Conservation (phyloP, 208 protist genomes). For the Trypanosoma platydactyli region DNA sequence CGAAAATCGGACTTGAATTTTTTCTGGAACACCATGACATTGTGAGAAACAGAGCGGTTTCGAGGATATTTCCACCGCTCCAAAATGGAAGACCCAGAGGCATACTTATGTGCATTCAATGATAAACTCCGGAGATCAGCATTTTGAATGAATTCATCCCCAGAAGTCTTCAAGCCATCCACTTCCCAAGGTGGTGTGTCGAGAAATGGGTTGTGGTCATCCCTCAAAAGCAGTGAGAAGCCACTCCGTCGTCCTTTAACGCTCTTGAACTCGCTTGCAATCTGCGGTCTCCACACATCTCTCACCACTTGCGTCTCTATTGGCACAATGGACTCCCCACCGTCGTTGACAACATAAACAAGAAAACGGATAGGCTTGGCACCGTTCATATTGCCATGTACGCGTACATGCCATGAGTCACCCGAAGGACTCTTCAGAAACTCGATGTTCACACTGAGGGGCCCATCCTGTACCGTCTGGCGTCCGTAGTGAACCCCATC, state of each 20-base stretch:
- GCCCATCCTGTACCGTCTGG: constrained; percentile 66
- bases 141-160: constrained; percentile 34
- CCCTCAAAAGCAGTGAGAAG: constrained; percentile 57
- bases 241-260: constrained; percentile 29
- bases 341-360: constrained; percentile 66
- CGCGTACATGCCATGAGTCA: constrained; percentile 76
- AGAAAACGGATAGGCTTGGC: constrained; percentile 48
- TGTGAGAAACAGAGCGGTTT: constrained; percentile 29
- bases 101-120: constrained; percentile 44
- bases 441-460: constrained; percentile 55
- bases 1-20: constrained; percentile 69
- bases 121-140: constrained; percentile 60
- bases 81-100: constrained; percentile 21
- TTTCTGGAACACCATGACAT: constrained; percentile 76
- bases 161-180: constrained; percentile 36
- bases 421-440: constrained; percentile 83
- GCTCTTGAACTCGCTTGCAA: constrained; percentile 49
- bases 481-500: constrained; percentile 82
- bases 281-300: constrained; percentile 54
- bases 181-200: constrained; percentile 64
- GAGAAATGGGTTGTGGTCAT: constrained; percentile 65
- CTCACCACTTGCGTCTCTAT: constrained; percentile 19
- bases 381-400: constrained; percentile 56
- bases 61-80: constrained; percentile 30
- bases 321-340: constrained; percentile 10